phyloP scores from a whole-genome alignment of 2,329 filamentous ascomycete species.

The Orbilia blumenaviensis region DNA sequence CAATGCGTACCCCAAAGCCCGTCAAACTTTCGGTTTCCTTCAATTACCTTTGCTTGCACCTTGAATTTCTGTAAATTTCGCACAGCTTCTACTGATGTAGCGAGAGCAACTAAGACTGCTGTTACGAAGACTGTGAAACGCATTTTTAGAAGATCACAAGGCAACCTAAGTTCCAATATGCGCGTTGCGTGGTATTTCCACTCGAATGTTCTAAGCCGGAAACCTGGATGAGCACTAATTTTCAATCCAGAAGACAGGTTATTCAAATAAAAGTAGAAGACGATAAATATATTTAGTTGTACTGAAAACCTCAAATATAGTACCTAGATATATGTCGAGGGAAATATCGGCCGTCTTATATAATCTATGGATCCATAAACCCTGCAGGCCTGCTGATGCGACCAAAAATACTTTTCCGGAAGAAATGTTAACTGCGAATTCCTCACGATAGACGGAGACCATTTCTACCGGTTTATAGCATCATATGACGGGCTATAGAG shows the following conservation, averaged over 20 bases:
- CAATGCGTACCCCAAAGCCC: slow-evolving; percentile 42
- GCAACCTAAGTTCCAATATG: not conserved
- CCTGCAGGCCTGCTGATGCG: too few relatives aligned
- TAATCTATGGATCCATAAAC: too few relatives aligned
- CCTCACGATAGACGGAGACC: not conserved
- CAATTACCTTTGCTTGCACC: slow-evolving; percentile 29
- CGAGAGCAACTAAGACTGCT: slow-evolving; percentile 10
- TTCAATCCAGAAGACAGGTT: too few relatives aligned
- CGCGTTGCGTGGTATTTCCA: slow-evolving; percentile 13
- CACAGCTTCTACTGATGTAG: slow-evolving; percentile 32
- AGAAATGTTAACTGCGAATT: not conserved
- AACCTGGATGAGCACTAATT: too few relatives aligned
- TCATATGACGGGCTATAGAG: slow-evolving; percentile 24
- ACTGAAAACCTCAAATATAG: too few relatives aligned
- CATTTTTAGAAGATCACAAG: slow-evolving; percentile 5
- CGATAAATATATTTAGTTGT: too few relatives aligned
- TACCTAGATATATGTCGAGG: too few relatives aligned
- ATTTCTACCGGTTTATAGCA: not conserved
- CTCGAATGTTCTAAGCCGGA: too few relatives aligned
- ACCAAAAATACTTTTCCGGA: not conserved
- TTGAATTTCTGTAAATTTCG: slow-evolving; percentile 24
- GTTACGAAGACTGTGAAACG: slow-evolving; percentile 22
- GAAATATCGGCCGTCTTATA: too few relatives aligned
- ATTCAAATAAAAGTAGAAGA: too few relatives aligned
- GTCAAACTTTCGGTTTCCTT: slow-evolving; percentile 39